Conservation (phyloP, 495 filamentous ascomycete species). For the Amniculicola lignicola region DNA sequence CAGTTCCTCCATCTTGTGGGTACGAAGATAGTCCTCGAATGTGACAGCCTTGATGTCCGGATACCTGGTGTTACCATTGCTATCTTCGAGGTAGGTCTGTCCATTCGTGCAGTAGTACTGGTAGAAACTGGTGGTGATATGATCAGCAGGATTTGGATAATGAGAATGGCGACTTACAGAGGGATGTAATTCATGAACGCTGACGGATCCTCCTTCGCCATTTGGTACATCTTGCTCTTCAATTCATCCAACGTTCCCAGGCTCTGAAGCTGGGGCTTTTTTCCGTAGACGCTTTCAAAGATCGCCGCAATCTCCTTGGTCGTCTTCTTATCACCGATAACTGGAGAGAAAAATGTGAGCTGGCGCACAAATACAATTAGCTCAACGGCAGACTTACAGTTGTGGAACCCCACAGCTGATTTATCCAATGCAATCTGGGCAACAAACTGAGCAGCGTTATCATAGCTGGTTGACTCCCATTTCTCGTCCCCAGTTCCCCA, state of each 20-base stretch:
- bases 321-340: too few species aligned
- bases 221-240: constrained; percentile 39
- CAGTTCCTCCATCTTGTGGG: neutral
- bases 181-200: constrained; percentile 19
- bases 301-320: too few species aligned
- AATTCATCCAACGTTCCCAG: constrained; percentile 41
- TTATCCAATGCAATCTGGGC: constrained; percentile 40
- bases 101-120: constrained; percentile 37
- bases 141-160: neutral
- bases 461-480: constrained; percentile 41
- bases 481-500: constrained; percentile 43
- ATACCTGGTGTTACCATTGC: constrained; percentile 39
- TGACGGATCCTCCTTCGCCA: constrained; percentile 26
- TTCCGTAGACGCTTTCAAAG: constrained; percentile 40
- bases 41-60: constrained; percentile 36
- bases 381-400: too few species aligned
- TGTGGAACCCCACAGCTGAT: too few species aligned
- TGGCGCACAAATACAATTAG: too few species aligned
- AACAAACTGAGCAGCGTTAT: constrained; percentile 42
- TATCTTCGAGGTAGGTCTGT: constrained; percentile 30
- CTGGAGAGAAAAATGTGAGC: too few species aligned
- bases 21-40: constrained; percentile 3
- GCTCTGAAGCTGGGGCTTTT: constrained; percentile 38
- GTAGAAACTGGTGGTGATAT: constrained; percentile 2
- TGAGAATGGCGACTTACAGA: neutral